A percentile compares a stretch with the other conserved stretches of the same genome.
These are phyloP conservation scores for Chlamydomonas sphaeroides DNA, from an alignment of 139 green algal genomes.

Conservation along the genomic window DNA sequence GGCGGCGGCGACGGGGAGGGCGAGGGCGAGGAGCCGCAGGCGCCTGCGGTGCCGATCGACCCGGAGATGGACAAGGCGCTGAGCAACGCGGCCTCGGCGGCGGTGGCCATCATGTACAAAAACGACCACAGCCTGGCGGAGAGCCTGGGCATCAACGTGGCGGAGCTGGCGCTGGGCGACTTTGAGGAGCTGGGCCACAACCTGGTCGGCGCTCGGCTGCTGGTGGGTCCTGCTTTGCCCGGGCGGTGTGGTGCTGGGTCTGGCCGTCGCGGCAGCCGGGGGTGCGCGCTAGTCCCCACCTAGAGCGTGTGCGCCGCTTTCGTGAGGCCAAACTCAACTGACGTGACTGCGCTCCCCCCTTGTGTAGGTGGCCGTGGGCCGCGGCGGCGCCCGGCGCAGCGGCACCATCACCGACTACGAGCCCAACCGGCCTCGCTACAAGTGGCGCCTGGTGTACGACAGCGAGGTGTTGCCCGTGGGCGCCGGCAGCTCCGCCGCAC, in stretches of 20 bases:
- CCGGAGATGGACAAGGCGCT: constrained; percentile 13
- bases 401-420: constrained; percentile 39
- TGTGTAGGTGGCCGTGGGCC: constrained; percentile 30
- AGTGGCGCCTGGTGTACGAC: constrained; percentile 42
- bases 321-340: no score
- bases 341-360: no score
- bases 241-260: no score
- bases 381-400: constrained; percentile 13
- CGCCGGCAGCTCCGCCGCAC: not conserved
- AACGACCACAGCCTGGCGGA: not conserved
- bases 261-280: no score
- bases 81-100: not conserved
- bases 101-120: constrained; percentile 21
- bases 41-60: not conserved
- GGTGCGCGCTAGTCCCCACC: no score
- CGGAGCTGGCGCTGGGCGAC: constrained; percentile 2
- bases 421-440: constrained; percentile 38
- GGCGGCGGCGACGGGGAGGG: not conserved
- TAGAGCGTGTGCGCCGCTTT: no score
- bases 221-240: constrained; percentile 3
- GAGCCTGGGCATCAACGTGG: not conserved
- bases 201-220: constrained; percentile 14
- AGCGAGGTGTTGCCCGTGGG: constrained; percentile 10
- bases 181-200: constrained; percentile 26
- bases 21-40: not conserved